Evolutionary conservation across 129 eudicot species (phyloP).

Genomic region (Ambrosia trifida): DNA sequence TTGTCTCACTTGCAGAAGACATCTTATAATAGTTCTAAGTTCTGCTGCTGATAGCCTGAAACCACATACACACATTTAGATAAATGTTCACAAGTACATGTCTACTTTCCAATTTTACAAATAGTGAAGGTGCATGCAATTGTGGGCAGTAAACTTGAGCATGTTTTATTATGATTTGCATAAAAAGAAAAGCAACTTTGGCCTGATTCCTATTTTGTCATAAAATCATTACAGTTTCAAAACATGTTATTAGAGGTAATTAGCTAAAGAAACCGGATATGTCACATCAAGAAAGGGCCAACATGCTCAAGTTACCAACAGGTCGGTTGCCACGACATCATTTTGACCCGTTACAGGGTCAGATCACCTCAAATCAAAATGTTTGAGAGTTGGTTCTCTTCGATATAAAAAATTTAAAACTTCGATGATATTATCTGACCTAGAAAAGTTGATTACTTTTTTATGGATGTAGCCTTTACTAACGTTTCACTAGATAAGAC

Average conservation of each 20-base stretch:
- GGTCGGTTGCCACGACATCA: not conserved
- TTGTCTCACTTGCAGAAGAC: conserved; percentile 70
- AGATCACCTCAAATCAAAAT: not conserved
- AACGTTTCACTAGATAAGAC: too few relatives aligned
- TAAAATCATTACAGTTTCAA: not conserved
- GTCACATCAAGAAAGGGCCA: not conserved
- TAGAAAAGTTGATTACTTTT: too few relatives aligned
- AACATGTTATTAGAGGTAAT: not conserved
- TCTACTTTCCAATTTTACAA: not conserved
- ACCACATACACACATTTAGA: conserved; percentile 23
- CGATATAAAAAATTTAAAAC: too few relatives aligned
- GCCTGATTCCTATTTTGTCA: not conserved
- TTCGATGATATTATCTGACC: too few relatives aligned
- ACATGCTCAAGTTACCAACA: not conserved
- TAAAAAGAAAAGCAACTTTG: too few relatives aligned
- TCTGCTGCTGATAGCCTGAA: conserved; percentile 82
- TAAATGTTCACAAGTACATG: conserved; percentile 9
- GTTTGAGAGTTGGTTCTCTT: not conserved
- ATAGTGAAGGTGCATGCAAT: too few relatives aligned
- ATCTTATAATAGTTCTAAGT: conserved; percentile 80
- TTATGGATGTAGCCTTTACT: too few relatives aligned
- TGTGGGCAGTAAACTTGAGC: too few relatives aligned
- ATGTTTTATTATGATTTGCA: too few relatives aligned
- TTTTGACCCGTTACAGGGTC: not conserved
- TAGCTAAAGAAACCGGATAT: not conserved